Evolutionary conservation across 106 monocot species (phyloP), one percentile per base, ranked within the genome.

Genomic region (Dendrobium officinale): DNA sequence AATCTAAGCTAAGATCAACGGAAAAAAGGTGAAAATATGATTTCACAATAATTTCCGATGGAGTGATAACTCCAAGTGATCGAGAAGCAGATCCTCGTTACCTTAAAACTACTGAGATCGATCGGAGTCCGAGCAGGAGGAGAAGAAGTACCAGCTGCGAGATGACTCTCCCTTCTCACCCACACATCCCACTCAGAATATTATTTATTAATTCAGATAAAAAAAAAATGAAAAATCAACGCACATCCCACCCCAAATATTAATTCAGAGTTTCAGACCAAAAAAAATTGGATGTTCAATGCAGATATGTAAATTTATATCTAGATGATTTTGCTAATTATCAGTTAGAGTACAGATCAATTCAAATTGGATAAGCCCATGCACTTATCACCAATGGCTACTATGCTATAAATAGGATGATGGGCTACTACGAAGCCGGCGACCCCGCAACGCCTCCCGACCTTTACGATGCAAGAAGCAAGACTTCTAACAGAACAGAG

Each of bases 151-250:
- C 27, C 70, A 70, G 70, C 70, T 31, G 31, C 8, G 11, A 70
- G 33, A 31, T 31, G 37, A 70, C 16, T 37, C 13, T 13, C 70
- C 33, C 37, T n/a, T 27, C 70, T 20, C 22, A n/a, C 70, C 70
- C 70, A 70, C 33, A 37, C 70, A 31, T 31, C 70, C 70, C 70
- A 70, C 70, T 70, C 37, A 27, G 33, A 70, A 70, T 70, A 61
- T 61, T 61, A 61, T 61, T 61, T 61, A 61, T 61, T 61, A 61
- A 61, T n/a, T 61, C 61, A 6, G 61, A 61, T 22, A 37, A 61
- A 22, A 22, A 61, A n/a, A 22, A 0, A 61, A 61, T 6, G 44
- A 44, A 45, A 51, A 51, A 51, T 51, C 51, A 51, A 51, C 13
- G 13, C 37, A 37, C 37, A 51, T 51, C 3, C 51, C 10, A 48